Conservation (phyloP, 2,329 filamentous ascomycete genomes). For the Uncinocarpus reesii region DNA sequence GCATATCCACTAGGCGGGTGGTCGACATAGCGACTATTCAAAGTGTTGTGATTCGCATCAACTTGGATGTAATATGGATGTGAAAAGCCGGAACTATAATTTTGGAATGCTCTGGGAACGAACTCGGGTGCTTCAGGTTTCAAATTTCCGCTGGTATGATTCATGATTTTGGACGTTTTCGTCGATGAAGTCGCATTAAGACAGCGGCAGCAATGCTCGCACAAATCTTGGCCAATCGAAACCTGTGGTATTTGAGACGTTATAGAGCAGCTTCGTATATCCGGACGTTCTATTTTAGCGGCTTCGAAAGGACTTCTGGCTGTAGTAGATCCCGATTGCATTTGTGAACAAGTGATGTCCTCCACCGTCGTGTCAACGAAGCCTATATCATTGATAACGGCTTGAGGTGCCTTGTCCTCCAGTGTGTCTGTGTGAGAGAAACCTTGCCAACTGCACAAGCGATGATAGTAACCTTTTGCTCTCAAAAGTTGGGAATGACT, state of each 20-base stretch:
- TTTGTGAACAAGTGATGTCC: neutral
- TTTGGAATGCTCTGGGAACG: constrained; percentile 22
- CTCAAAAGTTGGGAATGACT: constrained; percentile 50
- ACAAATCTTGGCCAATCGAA: neutral
- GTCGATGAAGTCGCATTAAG: neutral
- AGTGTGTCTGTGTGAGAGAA: neutral
- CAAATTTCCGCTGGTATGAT: constrained; percentile 12
- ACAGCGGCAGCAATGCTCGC: constrained; percentile 6
- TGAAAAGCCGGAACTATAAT: neutral
- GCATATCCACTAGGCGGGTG: constrained; percentile 12
- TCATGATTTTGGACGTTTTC: constrained; percentile 4
- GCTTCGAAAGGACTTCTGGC: neutral
- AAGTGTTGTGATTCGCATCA: constrained; percentile 1
- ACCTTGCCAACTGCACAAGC: constrained; percentile 40
- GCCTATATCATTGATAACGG: neutral
- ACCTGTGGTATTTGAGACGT: neutral
- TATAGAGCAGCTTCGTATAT: neutral
- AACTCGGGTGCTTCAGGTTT: constrained; percentile 37
- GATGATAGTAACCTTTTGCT: constrained; percentile 51
- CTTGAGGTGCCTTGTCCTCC: neutral
- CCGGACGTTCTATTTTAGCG: neutral
- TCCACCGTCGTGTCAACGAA: neutral
- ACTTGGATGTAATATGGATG: constrained; percentile 7
- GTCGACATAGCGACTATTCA: constrained; percentile 1
- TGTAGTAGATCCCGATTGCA: neutral